These are phyloP conservation scores for Ophiorrhiza pumila DNA, from an alignment of 257 asterid genomes.

Conservation along the genomic window DNA sequence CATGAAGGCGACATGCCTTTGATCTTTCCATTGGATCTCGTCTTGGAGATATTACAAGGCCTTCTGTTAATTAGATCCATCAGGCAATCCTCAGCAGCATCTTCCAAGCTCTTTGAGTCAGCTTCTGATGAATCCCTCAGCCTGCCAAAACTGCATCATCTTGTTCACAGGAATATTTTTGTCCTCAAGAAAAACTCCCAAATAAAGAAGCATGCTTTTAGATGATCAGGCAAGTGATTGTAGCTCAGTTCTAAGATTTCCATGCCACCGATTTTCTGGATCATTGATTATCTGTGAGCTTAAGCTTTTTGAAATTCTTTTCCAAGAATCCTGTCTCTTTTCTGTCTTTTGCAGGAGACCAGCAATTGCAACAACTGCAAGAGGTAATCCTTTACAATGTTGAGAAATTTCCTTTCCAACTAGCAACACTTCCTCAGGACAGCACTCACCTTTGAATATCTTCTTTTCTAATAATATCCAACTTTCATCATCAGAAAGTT, in stretches of 20 bases:
- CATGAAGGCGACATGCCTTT: conserved; percentile 13
- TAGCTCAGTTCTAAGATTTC: conserved; percentile 12
- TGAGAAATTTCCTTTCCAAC: conserved; percentile 10
- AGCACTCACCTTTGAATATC: background rate
- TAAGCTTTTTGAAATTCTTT: background rate
- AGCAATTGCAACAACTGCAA: conserved; percentile 7
- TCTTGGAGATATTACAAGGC: conserved; percentile 1
- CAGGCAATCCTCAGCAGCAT: conserved; percentile 5
- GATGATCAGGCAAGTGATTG: conserved; percentile 16
- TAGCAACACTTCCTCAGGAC: conserved; percentile 6
- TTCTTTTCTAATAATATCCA: conserved; percentile 12
- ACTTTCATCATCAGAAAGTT: conserved; percentile 11
- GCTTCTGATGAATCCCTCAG: conserved; percentile 18
- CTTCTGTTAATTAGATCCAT: conserved; percentile 1
- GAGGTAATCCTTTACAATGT: conserved; percentile 8
- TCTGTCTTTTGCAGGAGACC: conserved; percentile 9
- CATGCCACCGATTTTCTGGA: conserved; percentile 8
- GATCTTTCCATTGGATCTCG: conserved; percentile 4
- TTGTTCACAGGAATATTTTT: conserved; percentile 5
- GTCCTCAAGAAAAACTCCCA: no score
- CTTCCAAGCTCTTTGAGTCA: conserved; percentile 1
- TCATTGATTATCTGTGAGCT: conserved; percentile 2
- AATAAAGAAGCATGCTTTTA: no score
- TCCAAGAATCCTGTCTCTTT: conserved; percentile 8
- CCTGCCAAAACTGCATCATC: conserved; percentile 16